Evolutionary conservation across 2,329 filamentous ascomycete genomes (phyloP), one percentile per base, ranked within the genome.

Genomic region (Fusarium anguioides): DNA sequence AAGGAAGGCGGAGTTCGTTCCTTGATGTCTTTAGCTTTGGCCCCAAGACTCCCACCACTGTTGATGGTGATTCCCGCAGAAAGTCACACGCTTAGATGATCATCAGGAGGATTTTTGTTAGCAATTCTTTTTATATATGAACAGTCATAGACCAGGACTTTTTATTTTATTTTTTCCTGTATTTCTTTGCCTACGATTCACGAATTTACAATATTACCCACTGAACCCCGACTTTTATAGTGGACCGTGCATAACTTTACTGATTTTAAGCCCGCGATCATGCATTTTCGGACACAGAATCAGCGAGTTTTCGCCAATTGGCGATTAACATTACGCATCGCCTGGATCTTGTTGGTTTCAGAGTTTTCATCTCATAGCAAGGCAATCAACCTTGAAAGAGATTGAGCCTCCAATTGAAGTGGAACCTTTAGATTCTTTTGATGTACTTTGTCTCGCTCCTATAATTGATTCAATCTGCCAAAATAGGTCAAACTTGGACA

Each of bases 11-110:
- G 35, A 21, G 65, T 35, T 68, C 65, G 14, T 61, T 68, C 9
- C 55, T 68, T 17, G 65, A 68, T 8, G 57, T 68, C 33, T 66
- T 68, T 31, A 29, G 64, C 6, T 66, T 68, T 39, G 60, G 60
- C 4, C 15, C 46, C 23, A 41, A 56, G 41, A 64, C 64, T 11
- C 55, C 59, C 18, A 51, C 44, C 14, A 36, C 41, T 29, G 48
- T 49, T 23, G 64, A 46, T 6, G 46, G 41, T 2, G 64, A 68
- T 29, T 49, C 47, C 23, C 64, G 65, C 41, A 55, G 65, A 20
- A 66, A 64, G 21, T 68, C 65, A 15, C 65, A 68, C 33, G 44
- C 50, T 33, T 61, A 61, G 46, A 41, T 12, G 20, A 24, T 24
- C 12, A 29, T 15, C 15, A 6, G 14, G 21, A 14, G 5, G 21